Evolutionary conservation across 768 basidiomycete species (phyloP), one percentile per base, ranked within the genome.

Genomic region (Gymnopilus junonius): DNA sequence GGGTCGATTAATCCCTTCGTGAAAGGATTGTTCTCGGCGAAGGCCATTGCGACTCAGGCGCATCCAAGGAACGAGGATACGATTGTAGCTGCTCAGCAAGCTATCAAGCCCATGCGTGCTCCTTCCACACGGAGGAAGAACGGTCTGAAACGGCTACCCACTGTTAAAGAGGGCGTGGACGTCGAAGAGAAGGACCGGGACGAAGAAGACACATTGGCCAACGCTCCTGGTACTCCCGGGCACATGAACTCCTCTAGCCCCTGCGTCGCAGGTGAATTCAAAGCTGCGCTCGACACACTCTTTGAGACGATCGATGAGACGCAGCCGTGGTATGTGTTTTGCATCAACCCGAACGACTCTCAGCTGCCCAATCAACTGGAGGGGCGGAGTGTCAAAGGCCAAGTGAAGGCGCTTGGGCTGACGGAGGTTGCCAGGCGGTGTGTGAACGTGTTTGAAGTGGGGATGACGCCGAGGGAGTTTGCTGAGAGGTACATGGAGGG

Each of bases 341-440:
- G 95, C 71, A 77, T 99, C 68, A 95, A 92, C 73, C 95, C 96
- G 4, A 99, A 99, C 72, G 95, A 98, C 77, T 90, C 94, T 25
- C 97, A 97, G 71, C 78, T 98, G 20, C 95, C 96, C 39, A 94
- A 95, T 72, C 96, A 98, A 73, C 80, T 98, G 56, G 97, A 99
- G 79, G 92, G 93, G 11, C 83, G 95, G 46, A 89, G 91, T 40
- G 91, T 98, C 53, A 97, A 95, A 74, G 92, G 93, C 0, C 97
- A 99, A 77, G 90, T 99, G 37, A 83, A 92, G 54, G 91, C 92
- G 59, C 71, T 90, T 25, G 93, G 95, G 0, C 70, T 99, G 68
- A 77, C 89, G 2, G 93, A 94, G 77, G 84, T 98, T 64, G 86
- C 91, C 6, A 85, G 83, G 71, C 77, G 92, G 50, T 85, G 82